Base-by-base conservation (phyloP, 2,329 filamentous ascomycete genomes). In the Xylariaceae sp. region DNA sequence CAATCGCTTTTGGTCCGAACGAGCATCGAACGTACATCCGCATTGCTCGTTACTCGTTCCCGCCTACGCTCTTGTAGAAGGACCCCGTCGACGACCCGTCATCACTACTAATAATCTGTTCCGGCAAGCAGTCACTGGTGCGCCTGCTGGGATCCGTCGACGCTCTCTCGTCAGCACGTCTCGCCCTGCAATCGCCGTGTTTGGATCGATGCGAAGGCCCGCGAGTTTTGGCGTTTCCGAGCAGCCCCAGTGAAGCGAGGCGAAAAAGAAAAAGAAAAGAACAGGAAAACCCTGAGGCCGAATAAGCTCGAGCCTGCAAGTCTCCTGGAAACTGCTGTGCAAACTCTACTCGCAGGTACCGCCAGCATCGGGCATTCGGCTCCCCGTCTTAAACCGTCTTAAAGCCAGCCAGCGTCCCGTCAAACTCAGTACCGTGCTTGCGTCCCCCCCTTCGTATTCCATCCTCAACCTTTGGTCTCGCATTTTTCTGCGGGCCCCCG, bases 351-450 rank as follows among this genome's bases (percentile, higher is more conserved):
- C 48, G 7, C 15, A 60, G 62, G 51, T 57, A 63, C 57, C 58
- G 44, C 23, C 23, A 30, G 23, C 54, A 45, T 60, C 54, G 56
- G 54, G 37, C 51, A 47, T 55, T 53, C 50, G 51, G 37, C 52
- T 64, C 63, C 64, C 18, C 42, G 23, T 56, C 18, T 42, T 57
- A 57, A 64, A 37, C 62, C 66, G 23, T 30, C 23, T 42, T 10
- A 42, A 42, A 42, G 37, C 37, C 37, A 42, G 67, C 65, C 65
- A 65, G 68, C 65, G 44, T 13, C 11, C 18, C 23, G 65, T 58
- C 62, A 60, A 58, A 51, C 65, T 69, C 65, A 70, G 67, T 69
- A 18, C 53, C 52, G 64, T 63, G 60, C 37, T 55, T 56, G 52
- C 54, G 42, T 42, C 23, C 53, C n/a, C n/a, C 50, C 45, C 44